Percentiles rank a stretch among this genome's conserved stretches.
Evolutionary conservation across 2,329 filamentous ascomycete species (phyloP).

Genomic region (Cordyceps cicadae): DNA sequence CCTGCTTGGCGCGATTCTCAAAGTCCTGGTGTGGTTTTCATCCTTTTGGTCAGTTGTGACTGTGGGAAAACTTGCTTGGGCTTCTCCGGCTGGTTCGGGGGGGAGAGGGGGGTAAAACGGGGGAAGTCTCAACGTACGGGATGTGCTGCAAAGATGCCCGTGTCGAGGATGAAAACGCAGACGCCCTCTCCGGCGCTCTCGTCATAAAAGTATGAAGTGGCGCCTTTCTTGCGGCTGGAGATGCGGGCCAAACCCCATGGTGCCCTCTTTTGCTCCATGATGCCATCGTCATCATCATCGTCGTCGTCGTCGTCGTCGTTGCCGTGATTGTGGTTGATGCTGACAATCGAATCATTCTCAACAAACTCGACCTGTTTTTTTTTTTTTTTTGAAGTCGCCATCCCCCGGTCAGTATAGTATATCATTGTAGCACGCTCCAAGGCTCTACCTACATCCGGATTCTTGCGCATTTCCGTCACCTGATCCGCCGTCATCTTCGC

Average conservation of each 20-base stretch:
- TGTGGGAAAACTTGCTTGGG: no score
- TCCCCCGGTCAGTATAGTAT: not conserved
- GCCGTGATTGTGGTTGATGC: no score
- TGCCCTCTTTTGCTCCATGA: constrained; percentile 24
- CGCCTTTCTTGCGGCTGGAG: constrained; percentile 21
- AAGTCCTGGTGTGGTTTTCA: constrained; percentile 20
- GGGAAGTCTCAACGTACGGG: no score
- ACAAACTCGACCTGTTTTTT: constrained; percentile 24
- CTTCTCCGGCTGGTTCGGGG: no score
- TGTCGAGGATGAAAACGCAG: constrained; percentile 36
- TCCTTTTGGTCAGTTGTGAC: no score
- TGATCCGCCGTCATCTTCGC: constrained; percentile 15
- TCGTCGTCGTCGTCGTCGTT: no score
- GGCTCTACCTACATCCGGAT: constrained; percentile 16
- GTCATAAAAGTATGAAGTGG: constrained; percentile 26
- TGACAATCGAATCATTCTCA: constrained; percentile 28
- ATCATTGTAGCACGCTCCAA: not conserved
- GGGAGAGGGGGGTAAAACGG: no score
- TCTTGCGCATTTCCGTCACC: constrained; percentile 15
- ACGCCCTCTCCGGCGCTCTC: constrained; percentile 26
- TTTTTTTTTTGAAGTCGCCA: no score
- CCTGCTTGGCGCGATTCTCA: constrained; percentile 19
- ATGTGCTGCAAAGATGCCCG: constrained; percentile 29
- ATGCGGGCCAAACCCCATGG: constrained; percentile 30
- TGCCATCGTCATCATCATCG: constrained; percentile 16